Percentiles rank a stretch among this genome's conserved stretches.
Conservation (phyloP, 2,329 filamentous ascomycete genomes). For the Moelleriella libera region DNA sequence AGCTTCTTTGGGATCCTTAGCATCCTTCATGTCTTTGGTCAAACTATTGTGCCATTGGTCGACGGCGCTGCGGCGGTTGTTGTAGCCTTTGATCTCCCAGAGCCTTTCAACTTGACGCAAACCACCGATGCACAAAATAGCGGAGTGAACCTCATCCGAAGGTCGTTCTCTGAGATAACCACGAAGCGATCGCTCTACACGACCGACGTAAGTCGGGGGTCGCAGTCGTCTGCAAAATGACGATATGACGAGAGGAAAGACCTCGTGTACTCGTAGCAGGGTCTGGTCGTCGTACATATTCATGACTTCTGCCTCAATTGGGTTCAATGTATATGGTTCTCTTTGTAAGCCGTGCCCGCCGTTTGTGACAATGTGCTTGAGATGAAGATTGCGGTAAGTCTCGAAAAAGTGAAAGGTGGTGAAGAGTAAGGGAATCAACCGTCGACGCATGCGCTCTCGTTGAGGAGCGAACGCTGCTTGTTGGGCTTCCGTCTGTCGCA, state of each 20-base stretch:
- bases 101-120: constrained; percentile 48
- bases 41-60: constrained; percentile 45
- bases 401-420: constrained; percentile 57
- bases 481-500: constrained; percentile 40
- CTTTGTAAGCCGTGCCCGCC: constrained; percentile 33
- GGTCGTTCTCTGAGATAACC: constrained; percentile 51
- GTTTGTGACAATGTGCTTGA: constrained; percentile 39
- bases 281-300: constrained; percentile 51
- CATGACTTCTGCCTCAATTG: constrained; percentile 48
- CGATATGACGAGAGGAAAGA: constrained; percentile 49
- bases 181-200: constrained; percentile 46
- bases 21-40: constrained; percentile 12
- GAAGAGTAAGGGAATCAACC: constrained; percentile 48
- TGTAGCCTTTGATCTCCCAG: constrained; percentile 55
- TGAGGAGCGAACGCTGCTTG: constrained; percentile 44
- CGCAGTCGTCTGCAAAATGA: constrained; percentile 49
- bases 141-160: constrained; percentile 46
- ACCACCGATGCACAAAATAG: constrained; percentile 45
- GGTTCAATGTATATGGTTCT: constrained; percentile 45
- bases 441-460: constrained; percentile 48
- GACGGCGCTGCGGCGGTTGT: constrained; percentile 41
- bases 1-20: constrained; percentile 26
- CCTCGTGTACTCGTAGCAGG: constrained; percentile 46
- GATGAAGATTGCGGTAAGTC: constrained; percentile 43
- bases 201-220: constrained; percentile 50